Evolutionary conservation across 352 stramenopile genomes (phyloP).

Genomic region (Pythium scleroteichum): DNA sequence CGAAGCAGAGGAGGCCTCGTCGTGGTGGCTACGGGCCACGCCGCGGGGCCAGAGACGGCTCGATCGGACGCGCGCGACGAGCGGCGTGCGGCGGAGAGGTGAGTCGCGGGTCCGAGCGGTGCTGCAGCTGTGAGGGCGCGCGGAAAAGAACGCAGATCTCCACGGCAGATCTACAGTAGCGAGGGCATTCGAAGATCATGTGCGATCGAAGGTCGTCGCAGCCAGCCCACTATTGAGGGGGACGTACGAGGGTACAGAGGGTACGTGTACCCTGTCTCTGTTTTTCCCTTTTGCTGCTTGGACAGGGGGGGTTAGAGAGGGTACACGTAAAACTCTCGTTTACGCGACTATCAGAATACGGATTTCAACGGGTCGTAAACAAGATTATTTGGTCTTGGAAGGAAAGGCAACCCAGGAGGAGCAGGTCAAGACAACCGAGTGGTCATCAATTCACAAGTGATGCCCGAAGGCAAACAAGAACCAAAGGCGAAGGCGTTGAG

Average conservation of each 20-base stretch:
- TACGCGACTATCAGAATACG: no score
- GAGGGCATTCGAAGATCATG: conserved; percentile 4
- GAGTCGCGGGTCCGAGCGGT: neutral
- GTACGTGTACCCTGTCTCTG: neutral
- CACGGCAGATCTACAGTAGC: neutral
- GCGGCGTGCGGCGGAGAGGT: neutral
- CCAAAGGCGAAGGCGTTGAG: no score
- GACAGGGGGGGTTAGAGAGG: neutral
- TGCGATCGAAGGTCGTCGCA: neutral
- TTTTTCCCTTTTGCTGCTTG: neutral
- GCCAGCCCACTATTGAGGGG: neutral
- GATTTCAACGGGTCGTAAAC: no score
- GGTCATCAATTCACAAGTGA: no score
- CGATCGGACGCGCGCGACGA: neutral
- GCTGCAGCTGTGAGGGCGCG: neutral
- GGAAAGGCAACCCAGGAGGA: no score
- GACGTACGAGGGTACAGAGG: neutral
- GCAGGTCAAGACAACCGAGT: no score
- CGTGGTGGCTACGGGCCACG: neutral
- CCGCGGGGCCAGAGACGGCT: neutral
- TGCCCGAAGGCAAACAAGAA: no score
- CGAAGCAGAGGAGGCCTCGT: neutral
- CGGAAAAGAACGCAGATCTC: neutral
- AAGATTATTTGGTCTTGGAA: no score
- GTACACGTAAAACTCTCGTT: no score